Percentiles rank a stretch among this genome's conserved stretches.
These are phyloP conservation scores for Detonula confervacea DNA, from an alignment of 352 stramenopile species.

Conservation along the genomic window DNA sequence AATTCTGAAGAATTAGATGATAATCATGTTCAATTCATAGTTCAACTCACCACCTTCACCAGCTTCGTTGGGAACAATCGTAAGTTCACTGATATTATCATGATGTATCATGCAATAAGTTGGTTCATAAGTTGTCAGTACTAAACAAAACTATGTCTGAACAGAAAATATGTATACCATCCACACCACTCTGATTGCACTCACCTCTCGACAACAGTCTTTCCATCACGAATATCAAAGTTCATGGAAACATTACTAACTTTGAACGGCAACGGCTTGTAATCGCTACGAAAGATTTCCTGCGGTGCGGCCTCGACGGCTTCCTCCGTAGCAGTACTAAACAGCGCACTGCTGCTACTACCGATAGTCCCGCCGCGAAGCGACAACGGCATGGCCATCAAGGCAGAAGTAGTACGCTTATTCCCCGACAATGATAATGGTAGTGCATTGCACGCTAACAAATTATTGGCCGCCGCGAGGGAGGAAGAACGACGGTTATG, in stretches of 20 bases:
- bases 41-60: neutral
- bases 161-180: no score
- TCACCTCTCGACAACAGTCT: slow-evolving; percentile 68
- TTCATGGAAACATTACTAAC: slow-evolving; percentile 78
- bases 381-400: neutral
- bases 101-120: neutral
- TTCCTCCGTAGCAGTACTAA: slow-evolving; percentile 2
- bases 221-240: slow-evolving; percentile 78
- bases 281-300: slow-evolving; percentile 70
- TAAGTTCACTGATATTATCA: neutral
- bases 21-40: no score
- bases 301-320: slow-evolving; percentile 1
- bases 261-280: slow-evolving; percentile 62
- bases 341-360: neutral
- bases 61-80: neutral
- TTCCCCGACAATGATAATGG: no score
- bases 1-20: neutral
- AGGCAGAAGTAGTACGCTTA: no score
- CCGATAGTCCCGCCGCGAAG: neutral
- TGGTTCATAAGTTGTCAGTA: no score
- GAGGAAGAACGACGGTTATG: no score
- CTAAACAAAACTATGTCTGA: no score
- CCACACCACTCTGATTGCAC: no score
- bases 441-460: no score
- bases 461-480: no score